Base-by-base conservation (phyloP, 2,329 filamentous ascomycete species). In the Colletotrichum camelliae region DNA sequence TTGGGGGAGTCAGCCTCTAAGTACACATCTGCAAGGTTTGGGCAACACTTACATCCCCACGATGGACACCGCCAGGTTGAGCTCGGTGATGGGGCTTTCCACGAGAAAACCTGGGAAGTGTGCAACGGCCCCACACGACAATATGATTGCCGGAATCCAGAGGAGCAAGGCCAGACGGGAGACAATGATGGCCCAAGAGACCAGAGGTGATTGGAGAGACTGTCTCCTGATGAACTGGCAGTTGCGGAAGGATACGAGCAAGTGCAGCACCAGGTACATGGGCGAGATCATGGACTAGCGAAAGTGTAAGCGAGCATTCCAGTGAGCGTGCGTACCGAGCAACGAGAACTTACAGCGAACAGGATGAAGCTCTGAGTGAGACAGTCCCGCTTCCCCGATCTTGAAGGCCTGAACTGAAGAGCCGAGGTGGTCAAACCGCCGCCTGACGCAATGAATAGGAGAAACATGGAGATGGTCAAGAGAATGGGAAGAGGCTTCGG, bases 201-300 rank as follows among this genome's bases (percentile, higher is more conserved):
- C 81, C 9, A 84, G 77, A 7, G 81, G 80, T 21, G 81, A 79
- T n/a, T 81, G 80, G 15, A 80, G 76, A 4, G 79, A 71, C 10
- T 80, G 79, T 2, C 74, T 67, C 16, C 78, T 79, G 31, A 78
- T 67, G 52, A 81, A 78, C 10, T 75, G 66, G 37, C 79, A 77
- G 12, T 80, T 79, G 4, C 77, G 78, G 21, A 75, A 77, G 2
- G 83, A 79, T 0, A 82, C 81, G 12, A 80, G 65, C n/a, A 82
- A 15, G 61, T 85, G 81, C 5, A 84, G 75, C n/a, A 71, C 65
- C 43, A 84, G 76, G 69, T 84, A 85, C 18, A 82, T 70, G 2
- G 83, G 68, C 0, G 81, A 80, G 13, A 84, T 78, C 12, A 84
- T 78, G 24, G 80, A 81, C 81, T 82, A 35, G 24, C 5, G 3